Conservation (phyloP, 2,329 filamentous ascomycete genomes). For the Alternaria ethzedia region DNA sequence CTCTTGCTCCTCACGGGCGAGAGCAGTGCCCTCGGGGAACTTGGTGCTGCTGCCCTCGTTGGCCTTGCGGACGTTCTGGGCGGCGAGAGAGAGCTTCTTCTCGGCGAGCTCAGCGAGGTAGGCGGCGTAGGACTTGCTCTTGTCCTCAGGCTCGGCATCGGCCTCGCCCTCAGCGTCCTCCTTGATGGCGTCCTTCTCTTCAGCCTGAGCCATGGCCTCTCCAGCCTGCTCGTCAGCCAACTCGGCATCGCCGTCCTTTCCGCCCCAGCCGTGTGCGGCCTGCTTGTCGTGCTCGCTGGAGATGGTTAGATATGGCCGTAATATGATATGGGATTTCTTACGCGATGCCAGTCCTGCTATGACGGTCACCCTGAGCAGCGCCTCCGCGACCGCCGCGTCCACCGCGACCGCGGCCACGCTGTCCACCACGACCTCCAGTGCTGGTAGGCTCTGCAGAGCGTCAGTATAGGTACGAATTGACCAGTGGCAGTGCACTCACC, state of each 20-base stretch:
- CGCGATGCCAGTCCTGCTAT: conserved; percentile 66
- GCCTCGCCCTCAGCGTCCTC: conserved; percentile 50
- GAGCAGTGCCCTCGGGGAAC: conserved; percentile 82
- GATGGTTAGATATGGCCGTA: conserved; percentile 20
- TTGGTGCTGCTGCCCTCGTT: conserved; percentile 97
- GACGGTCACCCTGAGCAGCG: conserved; percentile 63
- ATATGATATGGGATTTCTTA: conserved; percentile 48
- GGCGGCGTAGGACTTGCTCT: conserved; percentile 86
- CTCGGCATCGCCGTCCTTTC: conserved; percentile 79
- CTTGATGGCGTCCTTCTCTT: conserved; percentile 70
- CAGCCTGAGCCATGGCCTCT: conserved; percentile 84
- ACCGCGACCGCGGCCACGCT: conserved; percentile 56
- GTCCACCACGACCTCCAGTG: conserved; percentile 26
- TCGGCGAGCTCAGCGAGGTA: conserved; percentile 80
- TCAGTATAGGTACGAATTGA: conserved; percentile 12
- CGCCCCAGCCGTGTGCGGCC: conserved; percentile 88
- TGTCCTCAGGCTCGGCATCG: conserved; percentile 73
- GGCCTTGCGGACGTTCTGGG: conserved; percentile 79
- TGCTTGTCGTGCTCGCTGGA: conserved; percentile 82
- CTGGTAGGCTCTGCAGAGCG: conserved; percentile 24
- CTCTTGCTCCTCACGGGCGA: conserved; percentile 66
- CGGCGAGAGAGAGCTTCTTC: conserved; percentile 76
- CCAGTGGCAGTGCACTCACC: conserved; percentile 28
- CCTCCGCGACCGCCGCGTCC: conserved; percentile 57
- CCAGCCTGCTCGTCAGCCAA: conserved; percentile 90